Conservation (phyloP, 108 stramenopile genomes). For the Skeletonema menzelii region DNA sequence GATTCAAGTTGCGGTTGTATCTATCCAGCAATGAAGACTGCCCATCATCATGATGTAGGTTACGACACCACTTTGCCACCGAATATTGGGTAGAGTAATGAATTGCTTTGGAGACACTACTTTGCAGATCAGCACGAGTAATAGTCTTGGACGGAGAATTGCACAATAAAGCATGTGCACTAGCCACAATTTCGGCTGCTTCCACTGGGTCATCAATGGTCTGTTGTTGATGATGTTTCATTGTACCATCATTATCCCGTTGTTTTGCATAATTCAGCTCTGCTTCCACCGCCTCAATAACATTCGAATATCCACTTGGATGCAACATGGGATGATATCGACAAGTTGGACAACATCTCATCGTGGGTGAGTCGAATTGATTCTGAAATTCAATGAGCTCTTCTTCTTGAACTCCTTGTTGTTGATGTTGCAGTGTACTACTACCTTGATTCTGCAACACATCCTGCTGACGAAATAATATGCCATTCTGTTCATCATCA, state of each 20-base stretch:
- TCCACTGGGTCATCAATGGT: conserved; percentile 11
- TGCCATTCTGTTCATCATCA: neutral
- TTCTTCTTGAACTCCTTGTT: neutral
- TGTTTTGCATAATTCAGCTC: conserved; percentile 18
- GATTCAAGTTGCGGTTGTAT: conserved; percentile 12
- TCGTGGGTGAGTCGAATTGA: conserved; percentile 8
- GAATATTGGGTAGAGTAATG: conserved; percentile 38
- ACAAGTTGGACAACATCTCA: conserved; percentile 38
- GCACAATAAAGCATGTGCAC: conserved; percentile 25
- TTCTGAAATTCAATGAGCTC: neutral
- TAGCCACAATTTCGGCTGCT: conserved; percentile 15
- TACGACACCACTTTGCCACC: conserved; percentile 44
- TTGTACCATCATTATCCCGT: neutral
- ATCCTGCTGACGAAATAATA: conserved; percentile 12
- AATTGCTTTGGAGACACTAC: conserved; percentile 18
- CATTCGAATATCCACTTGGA: conserved; percentile 5
- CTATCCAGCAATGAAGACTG: conserved; percentile 25
- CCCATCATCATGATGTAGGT: neutral
- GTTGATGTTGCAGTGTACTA: neutral
- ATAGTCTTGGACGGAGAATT: neutral
- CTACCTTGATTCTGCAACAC: neutral
- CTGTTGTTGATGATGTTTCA: neutral
- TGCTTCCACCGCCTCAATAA: conserved; percentile 8
- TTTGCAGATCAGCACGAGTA: neutral
- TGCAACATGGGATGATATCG: conserved; percentile 33